Conservation (phyloP, 1,139 yeast genomes). For the Hansenula lynferdii region DNA sequence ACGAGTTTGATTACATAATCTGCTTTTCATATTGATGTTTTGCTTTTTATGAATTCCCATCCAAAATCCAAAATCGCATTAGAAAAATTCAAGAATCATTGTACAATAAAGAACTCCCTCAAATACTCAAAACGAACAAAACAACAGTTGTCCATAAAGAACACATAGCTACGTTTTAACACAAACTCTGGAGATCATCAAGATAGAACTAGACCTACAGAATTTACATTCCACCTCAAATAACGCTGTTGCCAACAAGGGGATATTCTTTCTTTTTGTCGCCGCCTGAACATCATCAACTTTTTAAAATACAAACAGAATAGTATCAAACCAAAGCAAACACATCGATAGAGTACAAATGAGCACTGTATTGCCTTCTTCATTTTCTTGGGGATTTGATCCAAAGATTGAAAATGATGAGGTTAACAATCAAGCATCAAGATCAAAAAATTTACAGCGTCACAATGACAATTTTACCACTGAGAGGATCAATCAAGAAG, state of each 20-base stretch:
- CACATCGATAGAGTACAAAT: conserved; percentile 1
- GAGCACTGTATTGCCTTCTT: conserved; percentile 15
- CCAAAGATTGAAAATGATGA: conserved; percentile 9
- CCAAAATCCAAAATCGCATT: not conserved
- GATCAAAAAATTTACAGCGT: not conserved
- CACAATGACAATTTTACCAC: conserved; percentile 2
- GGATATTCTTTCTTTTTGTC: too few species aligned
- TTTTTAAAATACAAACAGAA: too few species aligned
- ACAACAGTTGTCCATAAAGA: too few species aligned
- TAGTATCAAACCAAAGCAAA: not conserved
- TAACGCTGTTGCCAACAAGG: too few species aligned
- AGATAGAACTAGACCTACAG: too few species aligned
- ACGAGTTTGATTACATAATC: too few species aligned
- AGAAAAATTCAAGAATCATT: not conserved
- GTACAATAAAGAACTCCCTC: not conserved
- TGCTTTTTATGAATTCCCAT: not conserved
- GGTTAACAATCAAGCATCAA: not conserved
- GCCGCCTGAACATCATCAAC: too few species aligned
- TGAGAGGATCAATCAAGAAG: not conserved
- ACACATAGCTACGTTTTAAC: too few species aligned
- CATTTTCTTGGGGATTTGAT: conserved; percentile 17
- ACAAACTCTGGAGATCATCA: too few species aligned
- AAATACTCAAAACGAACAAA: too few species aligned
- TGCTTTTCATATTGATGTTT: not conserved
- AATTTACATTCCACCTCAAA: too few species aligned